Evolutionary conservation across 2,329 filamentous ascomycete species (phyloP).

Genomic region (Phaeophleospora eucalypticola): DNA sequence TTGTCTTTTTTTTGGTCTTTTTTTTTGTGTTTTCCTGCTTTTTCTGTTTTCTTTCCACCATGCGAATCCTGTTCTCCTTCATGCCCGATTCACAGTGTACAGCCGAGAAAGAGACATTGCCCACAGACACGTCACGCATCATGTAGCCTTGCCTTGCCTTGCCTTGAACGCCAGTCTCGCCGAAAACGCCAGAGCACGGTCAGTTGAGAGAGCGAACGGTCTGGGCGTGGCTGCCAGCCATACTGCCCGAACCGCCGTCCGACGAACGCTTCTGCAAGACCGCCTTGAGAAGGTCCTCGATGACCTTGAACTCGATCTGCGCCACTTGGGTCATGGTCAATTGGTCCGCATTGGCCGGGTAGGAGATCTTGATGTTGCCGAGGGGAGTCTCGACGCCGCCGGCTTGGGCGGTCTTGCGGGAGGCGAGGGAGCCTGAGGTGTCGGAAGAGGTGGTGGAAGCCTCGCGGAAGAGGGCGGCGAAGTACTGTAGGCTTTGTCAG

Average conservation of each 20-base stretch:
- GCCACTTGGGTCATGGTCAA: slow-evolving; percentile 25
- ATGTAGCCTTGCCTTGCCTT: too few species aligned
- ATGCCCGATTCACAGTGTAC: too few species aligned
- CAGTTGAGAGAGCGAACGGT: neutral
- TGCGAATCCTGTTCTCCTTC: too few species aligned
- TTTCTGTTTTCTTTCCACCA: too few species aligned
- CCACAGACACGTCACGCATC: too few species aligned
- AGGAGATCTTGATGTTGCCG: slow-evolving; percentile 27
- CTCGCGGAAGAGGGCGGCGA: slow-evolving; percentile 24
- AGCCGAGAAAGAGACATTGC: too few species aligned
- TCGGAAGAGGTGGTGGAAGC: slow-evolving; percentile 11
- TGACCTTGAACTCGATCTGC: slow-evolving; percentile 23
- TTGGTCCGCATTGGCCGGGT: slow-evolving; percentile 15
- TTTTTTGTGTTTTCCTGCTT: too few species aligned
- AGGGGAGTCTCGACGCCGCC: slow-evolving; percentile 21
- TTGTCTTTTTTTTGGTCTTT: too few species aligned
- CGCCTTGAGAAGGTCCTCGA: slow-evolving; percentile 21
- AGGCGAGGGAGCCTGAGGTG: slow-evolving; percentile 11
- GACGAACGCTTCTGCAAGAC: too few species aligned
- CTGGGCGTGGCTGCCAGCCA: neutral
- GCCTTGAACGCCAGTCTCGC: neutral
- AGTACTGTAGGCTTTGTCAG: slow-evolving; percentile 25
- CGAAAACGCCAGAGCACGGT: neutral
- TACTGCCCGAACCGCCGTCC: neutral
- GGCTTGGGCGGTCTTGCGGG: slow-evolving; percentile 15